phyloP scores from a whole-genome alignment of 1,284 basidiomycete species.

The Malassezia yamatoensis region DNA sequence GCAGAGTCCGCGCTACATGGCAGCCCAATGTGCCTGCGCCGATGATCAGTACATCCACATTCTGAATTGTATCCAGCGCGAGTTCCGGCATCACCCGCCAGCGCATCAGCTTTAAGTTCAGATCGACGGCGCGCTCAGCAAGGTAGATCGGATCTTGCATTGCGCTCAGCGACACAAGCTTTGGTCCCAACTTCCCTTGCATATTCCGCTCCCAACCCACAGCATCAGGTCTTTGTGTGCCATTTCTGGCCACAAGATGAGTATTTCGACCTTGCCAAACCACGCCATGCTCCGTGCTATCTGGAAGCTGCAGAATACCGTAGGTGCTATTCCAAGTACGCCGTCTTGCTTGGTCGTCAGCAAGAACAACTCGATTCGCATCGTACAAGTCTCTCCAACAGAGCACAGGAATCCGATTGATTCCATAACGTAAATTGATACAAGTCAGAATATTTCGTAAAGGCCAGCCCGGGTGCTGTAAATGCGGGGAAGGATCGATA shows the following conservation, averaged over 20 bases:
- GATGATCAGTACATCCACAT: constrained; percentile 70
- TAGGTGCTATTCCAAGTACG: not conserved
- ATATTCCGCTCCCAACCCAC: constrained; percentile 93
- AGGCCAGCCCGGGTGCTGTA: constrained; percentile 80
- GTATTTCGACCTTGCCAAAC: not conserved
- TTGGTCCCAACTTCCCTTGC: constrained; percentile 70
- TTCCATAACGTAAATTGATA: constrained; percentile 43
- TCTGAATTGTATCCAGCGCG: constrained; percentile 73
- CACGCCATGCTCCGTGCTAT: not conserved
- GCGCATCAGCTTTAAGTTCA: constrained; percentile 94
- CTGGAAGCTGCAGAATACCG: not conserved
- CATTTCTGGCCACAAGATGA: not conserved
- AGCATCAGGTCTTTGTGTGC: constrained; percentile 15
- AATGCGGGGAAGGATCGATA: constrained; percentile 72
- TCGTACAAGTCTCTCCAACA: constrained; percentile 37
- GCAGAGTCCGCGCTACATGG: constrained; percentile 84
- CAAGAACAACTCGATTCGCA: not conserved
- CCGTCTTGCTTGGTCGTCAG: not conserved
- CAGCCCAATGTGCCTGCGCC: constrained; percentile 94
- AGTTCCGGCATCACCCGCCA: constrained; percentile 89
- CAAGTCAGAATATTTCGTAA: constrained; percentile 77
- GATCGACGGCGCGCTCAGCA: constrained; percentile 87
- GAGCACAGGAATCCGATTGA: constrained; percentile 52
- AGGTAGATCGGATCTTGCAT: constrained; percentile 84
- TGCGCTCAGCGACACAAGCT: constrained; percentile 80